Base-by-base conservation (phyloP, 768 basidiomycete species). In the Suillus discolor region DNA sequence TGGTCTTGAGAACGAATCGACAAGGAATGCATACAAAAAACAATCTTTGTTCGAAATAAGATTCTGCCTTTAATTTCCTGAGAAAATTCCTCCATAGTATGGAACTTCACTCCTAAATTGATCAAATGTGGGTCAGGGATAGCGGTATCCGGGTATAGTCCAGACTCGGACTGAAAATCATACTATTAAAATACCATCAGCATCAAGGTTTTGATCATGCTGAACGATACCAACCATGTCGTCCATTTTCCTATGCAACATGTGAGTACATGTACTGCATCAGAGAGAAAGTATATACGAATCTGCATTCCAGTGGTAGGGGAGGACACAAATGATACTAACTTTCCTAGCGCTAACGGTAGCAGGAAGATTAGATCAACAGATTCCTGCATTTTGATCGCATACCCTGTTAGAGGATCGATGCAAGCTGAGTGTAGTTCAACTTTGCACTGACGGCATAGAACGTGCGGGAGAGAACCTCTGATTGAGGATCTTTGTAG, bases 71-170 rank as follows among this genome's bases (percentile, higher is more conserved):
- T 72, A 44, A 71, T n/a, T 39, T 47, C 69, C 36, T 69, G 73
- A 16, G 47, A 68, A 47, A 74, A 64, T 34, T 11, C 39, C 31
- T 68, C 61, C 54, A 69, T 69, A 0, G 73, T 70, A 47, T 72
- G 66, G 62, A 76, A 72, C 44, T 69, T 73, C 49, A 73, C 74
- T 16, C 71, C 75, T 13, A 76, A 65, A 23, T 65, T 66, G 25
- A 70, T 68, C 59, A 76, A 62, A 42, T 70, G 74, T 39, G 69
- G 70, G 61, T 75, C 75, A 0, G 75, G 72, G 45, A 74, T 66
- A 23, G 36, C 25, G 1, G 67, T 31, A 38, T 68, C 45, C 2
- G 62, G 54, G 60, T 72, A 74, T 36, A 74, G 49, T 38, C 72
- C 73, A 23, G 73, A 64, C 61, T 74, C 76, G 20, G 71, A 72